Percentiles rank a stretch among this genome's conserved stretches.
phyloP scores from a whole-genome alignment of 2,329 filamentous ascomycete species.

The Colletotrichum liriopes region DNA sequence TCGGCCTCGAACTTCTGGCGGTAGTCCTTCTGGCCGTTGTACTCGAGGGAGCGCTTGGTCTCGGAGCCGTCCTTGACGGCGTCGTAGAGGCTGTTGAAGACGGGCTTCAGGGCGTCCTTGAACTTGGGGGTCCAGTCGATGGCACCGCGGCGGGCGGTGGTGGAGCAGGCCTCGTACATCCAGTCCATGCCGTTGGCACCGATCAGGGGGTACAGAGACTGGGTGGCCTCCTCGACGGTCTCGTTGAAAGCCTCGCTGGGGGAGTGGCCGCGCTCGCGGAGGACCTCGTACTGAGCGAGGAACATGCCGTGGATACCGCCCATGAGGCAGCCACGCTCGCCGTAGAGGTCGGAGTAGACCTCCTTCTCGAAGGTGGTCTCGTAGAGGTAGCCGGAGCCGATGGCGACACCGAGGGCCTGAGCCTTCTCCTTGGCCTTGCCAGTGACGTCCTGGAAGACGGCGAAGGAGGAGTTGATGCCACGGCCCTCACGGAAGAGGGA shows the following conservation, averaged over 20 bases:
- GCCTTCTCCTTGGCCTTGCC: slow-evolving; percentile 99
- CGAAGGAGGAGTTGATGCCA: slow-evolving; percentile 99
- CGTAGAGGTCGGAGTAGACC: slow-evolving; percentile 99
- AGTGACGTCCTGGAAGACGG: slow-evolving; percentile 98
- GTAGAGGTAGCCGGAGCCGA: slow-evolving; percentile 99
- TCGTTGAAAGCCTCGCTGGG: slow-evolving; percentile 99
- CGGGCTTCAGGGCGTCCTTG: slow-evolving; percentile 98
- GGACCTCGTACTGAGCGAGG: slow-evolving; percentile 99
- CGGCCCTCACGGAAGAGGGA: slow-evolving; percentile 99
- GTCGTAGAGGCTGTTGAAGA: slow-evolving; percentile 98
- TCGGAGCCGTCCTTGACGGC: slow-evolving; percentile 91
- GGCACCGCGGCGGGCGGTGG: slow-evolving; percentile 96
- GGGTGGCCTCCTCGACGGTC: slow-evolving; percentile 99
- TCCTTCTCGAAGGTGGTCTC: slow-evolving; percentile 99
- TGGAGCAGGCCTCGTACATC: slow-evolving; percentile 99
- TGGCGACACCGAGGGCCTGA: slow-evolving; percentile 94
- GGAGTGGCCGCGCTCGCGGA: slow-evolving; percentile 97
- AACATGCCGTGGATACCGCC: slow-evolving; percentile 99
- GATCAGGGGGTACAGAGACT: slow-evolving; percentile 97
- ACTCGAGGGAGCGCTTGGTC: slow-evolving; percentile 96
- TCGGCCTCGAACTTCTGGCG: slow-evolving; percentile 97
- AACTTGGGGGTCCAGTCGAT: slow-evolving; percentile 98
- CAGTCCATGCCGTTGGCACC: slow-evolving; percentile 99
- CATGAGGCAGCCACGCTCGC: slow-evolving; percentile 99
- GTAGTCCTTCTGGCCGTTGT: slow-evolving; percentile 97